Evolutionary conservation across 345 rosid genomes (phyloP).

Genomic region (Populus pruinosa): DNA sequence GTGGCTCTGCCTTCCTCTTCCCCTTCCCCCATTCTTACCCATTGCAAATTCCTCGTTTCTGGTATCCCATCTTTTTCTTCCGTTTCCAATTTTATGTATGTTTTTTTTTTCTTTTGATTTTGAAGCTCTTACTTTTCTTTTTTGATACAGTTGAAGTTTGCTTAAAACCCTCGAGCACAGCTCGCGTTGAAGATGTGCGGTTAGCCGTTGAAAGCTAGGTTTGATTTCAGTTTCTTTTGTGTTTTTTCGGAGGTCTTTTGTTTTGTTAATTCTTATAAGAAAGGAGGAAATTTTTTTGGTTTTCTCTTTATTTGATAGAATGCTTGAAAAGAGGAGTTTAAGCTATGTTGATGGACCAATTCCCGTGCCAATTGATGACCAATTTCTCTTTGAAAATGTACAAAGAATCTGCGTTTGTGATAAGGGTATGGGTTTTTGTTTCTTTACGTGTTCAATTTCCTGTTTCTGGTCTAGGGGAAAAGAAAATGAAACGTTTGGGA

Average conservation of each 20-base stretch:
- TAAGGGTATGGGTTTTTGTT: conserved; percentile 44
- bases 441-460: background rate
- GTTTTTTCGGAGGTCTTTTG: background rate
- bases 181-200: conserved; percentile 58
- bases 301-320: conserved; percentile 36
- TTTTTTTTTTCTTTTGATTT: background rate
- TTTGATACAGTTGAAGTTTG: conserved; percentile 76
- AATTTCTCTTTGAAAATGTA: conserved; percentile 69
- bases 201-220: conserved; percentile 62
- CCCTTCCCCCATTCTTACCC: conserved; percentile 30
- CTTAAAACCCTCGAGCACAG: conserved; percentile 82
- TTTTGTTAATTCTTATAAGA: background rate
- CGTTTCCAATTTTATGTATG: background rate
- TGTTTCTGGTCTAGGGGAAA: background rate
- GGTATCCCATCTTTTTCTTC: conserved; percentile 33
- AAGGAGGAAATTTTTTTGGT: background rate
- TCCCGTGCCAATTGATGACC: conserved; percentile 63
- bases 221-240: background rate
- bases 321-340: conserved; percentile 86
- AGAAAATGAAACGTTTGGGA: background rate
- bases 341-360: conserved; percentile 86
- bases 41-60: conserved; percentile 62
- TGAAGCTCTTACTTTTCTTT: background rate
- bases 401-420: conserved; percentile 69
- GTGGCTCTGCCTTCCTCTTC: conserved; percentile 3